These are phyloP conservation scores for Epicoccum sorghinum DNA, from an alignment of 2,329 filamentous ascomycete species.

Conservation along the genomic window DNA sequence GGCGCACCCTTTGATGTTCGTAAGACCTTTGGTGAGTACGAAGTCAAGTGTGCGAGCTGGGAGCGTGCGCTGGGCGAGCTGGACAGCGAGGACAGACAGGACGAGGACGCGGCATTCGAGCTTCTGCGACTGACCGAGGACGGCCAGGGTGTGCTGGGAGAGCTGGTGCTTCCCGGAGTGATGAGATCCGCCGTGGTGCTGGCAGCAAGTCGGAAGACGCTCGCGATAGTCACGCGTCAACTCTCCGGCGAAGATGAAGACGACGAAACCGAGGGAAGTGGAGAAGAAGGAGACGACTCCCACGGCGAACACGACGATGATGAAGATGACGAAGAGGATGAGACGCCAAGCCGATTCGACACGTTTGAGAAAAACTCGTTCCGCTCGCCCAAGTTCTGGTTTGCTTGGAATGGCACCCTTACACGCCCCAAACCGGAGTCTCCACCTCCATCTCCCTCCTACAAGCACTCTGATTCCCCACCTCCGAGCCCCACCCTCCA, in stretches of 20 bases:
- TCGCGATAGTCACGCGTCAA: slow-evolving; percentile 13
- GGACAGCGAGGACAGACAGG: neutral
- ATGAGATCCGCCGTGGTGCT: slow-evolving; percentile 23
- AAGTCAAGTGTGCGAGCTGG: slow-evolving; percentile 30
- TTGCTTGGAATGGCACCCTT: slow-evolving; percentile 29
- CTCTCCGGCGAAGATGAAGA: slow-evolving; percentile 4
- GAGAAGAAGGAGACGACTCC: neutral
- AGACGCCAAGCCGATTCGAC: slow-evolving; percentile 20
- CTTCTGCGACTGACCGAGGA: slow-evolving; percentile 28
- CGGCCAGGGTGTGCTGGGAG: slow-evolving; percentile 28
- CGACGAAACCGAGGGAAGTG: slow-evolving; percentile 4
- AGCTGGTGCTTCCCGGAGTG: slow-evolving; percentile 22
- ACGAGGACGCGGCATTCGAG: slow-evolving; percentile 22
- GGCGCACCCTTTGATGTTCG: slow-evolving; percentile 27
- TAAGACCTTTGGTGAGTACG: slow-evolving; percentile 33
- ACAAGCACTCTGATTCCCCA: neutral
- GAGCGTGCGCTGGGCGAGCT: slow-evolving; percentile 11
- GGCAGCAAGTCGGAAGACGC: slow-evolving; percentile 25
- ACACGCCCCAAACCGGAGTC: neutral
- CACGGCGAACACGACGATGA: slow-evolving; percentile 2
- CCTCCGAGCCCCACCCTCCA: neutral
- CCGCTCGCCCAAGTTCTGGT: slow-evolving; percentile 35
- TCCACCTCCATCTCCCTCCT: neutral
- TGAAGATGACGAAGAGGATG: neutral
- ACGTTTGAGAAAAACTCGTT: slow-evolving; percentile 37